Percentiles rank a stretch among this genome's conserved stretches.
phyloP scores from a whole-genome alignment of 129 eudicot species.

The Centella asiatica region DNA sequence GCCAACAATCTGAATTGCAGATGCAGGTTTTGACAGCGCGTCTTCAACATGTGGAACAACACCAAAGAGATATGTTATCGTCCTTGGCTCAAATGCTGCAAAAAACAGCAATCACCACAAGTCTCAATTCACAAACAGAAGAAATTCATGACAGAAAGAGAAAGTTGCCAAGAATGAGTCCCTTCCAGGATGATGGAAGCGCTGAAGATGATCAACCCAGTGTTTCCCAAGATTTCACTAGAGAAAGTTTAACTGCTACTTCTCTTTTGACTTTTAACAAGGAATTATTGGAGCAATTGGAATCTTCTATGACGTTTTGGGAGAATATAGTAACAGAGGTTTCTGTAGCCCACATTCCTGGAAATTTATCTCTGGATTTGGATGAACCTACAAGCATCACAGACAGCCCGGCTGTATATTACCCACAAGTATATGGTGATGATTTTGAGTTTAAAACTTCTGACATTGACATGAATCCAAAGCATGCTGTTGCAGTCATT shows the following conservation, averaged over 20 bases:
- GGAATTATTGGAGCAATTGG: conserved; percentile 45
- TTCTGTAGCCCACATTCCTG: conserved; percentile 17
- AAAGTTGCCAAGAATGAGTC: conserved; percentile 38
- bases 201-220: conserved; percentile 22
- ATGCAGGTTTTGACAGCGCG: conserved; percentile 37
- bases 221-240: conserved; percentile 19
- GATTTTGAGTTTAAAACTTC: conserved; percentile 35
- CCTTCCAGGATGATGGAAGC: conserved; percentile 26
- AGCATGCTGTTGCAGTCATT: conserved; percentile 24
- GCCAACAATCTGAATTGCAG: conserved; percentile 29
- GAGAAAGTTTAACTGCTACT: conserved; percentile 29
- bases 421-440: conserved; percentile 45
- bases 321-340: conserved; percentile 45
- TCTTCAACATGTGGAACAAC: conserved; percentile 38
- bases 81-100: conserved; percentile 35
- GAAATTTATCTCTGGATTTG: conserved; percentile 36
- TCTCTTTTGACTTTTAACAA: conserved; percentile 35
- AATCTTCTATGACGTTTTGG: conserved; percentile 52
- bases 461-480: conserved; percentile 52
- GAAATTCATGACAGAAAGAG: conserved; percentile 59
- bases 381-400: conserved; percentile 45
- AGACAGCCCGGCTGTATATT: conserved; percentile 47
- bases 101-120: conserved; percentile 28
- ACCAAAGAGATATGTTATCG: conserved; percentile 38
- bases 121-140: conserved; percentile 27